Evolutionary conservation across 371 early-diverging fungal genomes (phyloP).

Genomic region (Mucor saturninus): DNA sequence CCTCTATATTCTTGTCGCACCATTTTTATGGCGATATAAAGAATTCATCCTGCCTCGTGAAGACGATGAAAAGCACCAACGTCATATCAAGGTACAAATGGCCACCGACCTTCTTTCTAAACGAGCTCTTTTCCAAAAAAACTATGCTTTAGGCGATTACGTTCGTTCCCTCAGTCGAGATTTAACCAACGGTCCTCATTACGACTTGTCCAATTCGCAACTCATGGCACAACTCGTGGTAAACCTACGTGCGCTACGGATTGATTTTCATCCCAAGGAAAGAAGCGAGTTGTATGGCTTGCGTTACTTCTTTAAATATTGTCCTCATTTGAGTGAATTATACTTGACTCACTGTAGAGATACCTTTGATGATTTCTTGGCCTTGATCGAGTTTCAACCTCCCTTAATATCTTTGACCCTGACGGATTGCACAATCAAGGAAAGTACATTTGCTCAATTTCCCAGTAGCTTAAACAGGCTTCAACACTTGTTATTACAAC

Average conservation of each 20-base stretch:
- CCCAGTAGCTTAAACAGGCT: conserved; percentile 14
- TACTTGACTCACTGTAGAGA: conserved; percentile 53
- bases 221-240: conserved; percentile 46
- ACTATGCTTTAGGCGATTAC: conserved; percentile 36
- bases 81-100: conserved; percentile 23
- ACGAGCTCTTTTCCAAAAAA: conserved; percentile 31
- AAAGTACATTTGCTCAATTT: conserved; percentile 27
- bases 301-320: conserved; percentile 39
- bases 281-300: conserved; percentile 49
- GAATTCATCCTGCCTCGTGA: conserved; percentile 52
- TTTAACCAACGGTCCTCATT: conserved; percentile 41
- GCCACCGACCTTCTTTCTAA: conserved; percentile 47
- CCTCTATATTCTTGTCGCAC: conserved; percentile 43
- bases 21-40: conserved; percentile 54
- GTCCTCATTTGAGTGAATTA: conserved; percentile 40
- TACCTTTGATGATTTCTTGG: conserved; percentile 48
- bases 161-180: conserved; percentile 50
- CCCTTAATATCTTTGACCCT: conserved; percentile 40
- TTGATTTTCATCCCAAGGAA: conserved; percentile 49
- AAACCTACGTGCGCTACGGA: conserved; percentile 44
- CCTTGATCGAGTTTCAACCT: conserved; percentile 30
- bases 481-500: conserved; percentile 31
- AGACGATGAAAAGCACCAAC: conserved; percentile 33
- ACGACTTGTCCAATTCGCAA: conserved; percentile 43
- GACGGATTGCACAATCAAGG: conserved; percentile 45